Conservation (phyloP, 2,329 filamentous ascomycete species). For the Penicillium brasilianum region DNA sequence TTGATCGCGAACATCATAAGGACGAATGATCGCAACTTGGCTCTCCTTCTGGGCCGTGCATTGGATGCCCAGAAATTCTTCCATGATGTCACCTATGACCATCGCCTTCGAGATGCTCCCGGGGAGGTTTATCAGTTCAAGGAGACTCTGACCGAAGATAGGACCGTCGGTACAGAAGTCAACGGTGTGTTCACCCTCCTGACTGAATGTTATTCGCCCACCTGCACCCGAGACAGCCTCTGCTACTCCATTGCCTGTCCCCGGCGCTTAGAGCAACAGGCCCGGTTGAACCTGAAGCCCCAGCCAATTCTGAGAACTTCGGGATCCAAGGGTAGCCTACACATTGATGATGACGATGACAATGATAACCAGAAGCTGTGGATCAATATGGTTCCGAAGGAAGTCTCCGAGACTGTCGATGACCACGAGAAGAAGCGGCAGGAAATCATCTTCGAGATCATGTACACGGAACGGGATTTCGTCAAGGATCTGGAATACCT, state of each 20-base stretch:
- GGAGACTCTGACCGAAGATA: constrained; percentile 80
- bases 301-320: constrained; percentile 81
- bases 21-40: constrained; percentile 93
- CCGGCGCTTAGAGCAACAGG: constrained; percentile 90
- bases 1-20: constrained; percentile 95
- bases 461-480: constrained; percentile 98
- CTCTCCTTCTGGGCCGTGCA: constrained; percentile 85
- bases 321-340: constrained; percentile 71
- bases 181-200: constrained; percentile 96
- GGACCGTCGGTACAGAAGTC: constrained; percentile 69
- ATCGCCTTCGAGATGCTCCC: constrained; percentile 89
- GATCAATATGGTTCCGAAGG: constrained; percentile 98
- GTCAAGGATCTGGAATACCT: constrained; percentile 98
- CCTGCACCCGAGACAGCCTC: constrained; percentile 90
- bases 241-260: constrained; percentile 99
- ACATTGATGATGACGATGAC: constrained; percentile 75
- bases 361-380: constrained; percentile 97
- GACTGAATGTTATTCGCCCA: constrained; percentile 97
- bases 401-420: constrained; percentile 85
- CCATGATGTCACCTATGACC: constrained; percentile 98
- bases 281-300: constrained; percentile 88
- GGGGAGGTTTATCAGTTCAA: constrained; percentile 97
- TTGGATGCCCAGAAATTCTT: constrained; percentile 98
- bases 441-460: constrained; percentile 96
- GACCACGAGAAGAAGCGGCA: constrained; percentile 97